phyloP scores from a whole-genome alignment of 1,139 yeast species.

The Nadsonia commutata region DNA sequence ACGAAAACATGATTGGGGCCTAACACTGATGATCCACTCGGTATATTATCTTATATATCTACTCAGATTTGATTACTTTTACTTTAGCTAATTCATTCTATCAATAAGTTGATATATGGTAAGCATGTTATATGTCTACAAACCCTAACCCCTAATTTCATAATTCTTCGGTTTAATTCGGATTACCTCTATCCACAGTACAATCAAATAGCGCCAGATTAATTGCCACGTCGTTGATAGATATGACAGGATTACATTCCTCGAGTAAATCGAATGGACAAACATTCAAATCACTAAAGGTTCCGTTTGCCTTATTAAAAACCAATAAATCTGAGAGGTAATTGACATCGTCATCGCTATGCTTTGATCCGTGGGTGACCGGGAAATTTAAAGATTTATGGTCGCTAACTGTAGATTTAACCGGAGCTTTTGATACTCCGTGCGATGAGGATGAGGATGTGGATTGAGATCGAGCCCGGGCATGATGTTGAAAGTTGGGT shows the following conservation, averaged over 20 bases:
- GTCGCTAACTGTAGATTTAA: background rate
- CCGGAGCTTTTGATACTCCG: too few species aligned
- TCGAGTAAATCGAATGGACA: slow-evolving; percentile 54
- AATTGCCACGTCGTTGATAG: slow-evolving; percentile 49
- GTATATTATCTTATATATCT: too few species aligned
- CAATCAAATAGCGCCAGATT: slow-evolving; percentile 67
- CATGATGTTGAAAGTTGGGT: background rate
- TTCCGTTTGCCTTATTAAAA: slow-evolving; percentile 20
- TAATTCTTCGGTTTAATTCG: slow-evolving; percentile 22
- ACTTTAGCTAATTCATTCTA: too few species aligned
- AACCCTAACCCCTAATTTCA: too few species aligned
- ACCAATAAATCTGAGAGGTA: slow-evolving; percentile 19
- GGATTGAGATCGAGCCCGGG: background rate
- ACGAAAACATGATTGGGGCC: too few species aligned
- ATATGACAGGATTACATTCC: slow-evolving; percentile 40
- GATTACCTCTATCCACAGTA: slow-evolving; percentile 53
- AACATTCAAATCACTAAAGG: slow-evolving; percentile 24
- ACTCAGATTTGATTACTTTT: too few species aligned
- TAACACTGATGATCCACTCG: too few species aligned
- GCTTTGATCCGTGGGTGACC: background rate
- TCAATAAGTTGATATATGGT: too few species aligned
- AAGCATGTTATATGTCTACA: too few species aligned
- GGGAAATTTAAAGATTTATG: background rate
- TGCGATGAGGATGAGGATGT: slow-evolving; percentile 1
- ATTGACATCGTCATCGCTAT: background rate